Evolutionary conservation across 495 filamentous ascomycete genomes (phyloP), one percentile per base, ranked within the genome.

Genomic region (Gamarada debralockiae): DNA sequence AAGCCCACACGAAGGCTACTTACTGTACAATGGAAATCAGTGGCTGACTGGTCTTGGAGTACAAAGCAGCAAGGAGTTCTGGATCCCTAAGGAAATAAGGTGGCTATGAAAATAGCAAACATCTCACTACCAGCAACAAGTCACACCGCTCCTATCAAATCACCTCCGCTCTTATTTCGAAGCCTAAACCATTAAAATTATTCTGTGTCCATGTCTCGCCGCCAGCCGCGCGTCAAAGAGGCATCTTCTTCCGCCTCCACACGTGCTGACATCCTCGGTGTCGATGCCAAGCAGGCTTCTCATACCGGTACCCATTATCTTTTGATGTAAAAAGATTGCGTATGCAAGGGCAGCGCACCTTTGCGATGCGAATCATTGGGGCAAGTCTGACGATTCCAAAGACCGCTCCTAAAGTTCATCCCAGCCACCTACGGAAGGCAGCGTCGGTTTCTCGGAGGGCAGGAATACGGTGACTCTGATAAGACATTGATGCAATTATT

Each of bases 251-350:
- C 18, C 20, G 31, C 15, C 21, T 50, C 5, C 38, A 29, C 5
- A 38, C 31, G 38, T 21, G 13, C 10, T 15, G 9, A 40, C 22
- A 9, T 33, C 33, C 40, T 41, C 36, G 33, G 38, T 52, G 31
- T 34, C 27, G 12, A 13, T 33, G 53, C 58, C 58, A 60, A 60
- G 58, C 58, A 60, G 58, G 58, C 53, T 33, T 44, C 41, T 25
- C 23, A 22, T 14, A 44, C 37, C n/a, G n/a, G 13, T 21, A 40
- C 20, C 48, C 38, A 22, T 60, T 36, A 3, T 17, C 21, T 21
- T 23, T 18, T 44, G 9, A 9, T 41, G n/a, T 17, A 38, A 43
- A 38, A n/a, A 48, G 52, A 25, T 56, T 60, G 57, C 58, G 58
- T 60, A 56, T 53, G 53, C 58, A 60, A 51, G 53, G 53, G 40